Evolutionary conservation across 352 stramenopile genomes (phyloP), one percentile per base, ranked within the genome.

Genomic region (Pythium utonaiense): DNA sequence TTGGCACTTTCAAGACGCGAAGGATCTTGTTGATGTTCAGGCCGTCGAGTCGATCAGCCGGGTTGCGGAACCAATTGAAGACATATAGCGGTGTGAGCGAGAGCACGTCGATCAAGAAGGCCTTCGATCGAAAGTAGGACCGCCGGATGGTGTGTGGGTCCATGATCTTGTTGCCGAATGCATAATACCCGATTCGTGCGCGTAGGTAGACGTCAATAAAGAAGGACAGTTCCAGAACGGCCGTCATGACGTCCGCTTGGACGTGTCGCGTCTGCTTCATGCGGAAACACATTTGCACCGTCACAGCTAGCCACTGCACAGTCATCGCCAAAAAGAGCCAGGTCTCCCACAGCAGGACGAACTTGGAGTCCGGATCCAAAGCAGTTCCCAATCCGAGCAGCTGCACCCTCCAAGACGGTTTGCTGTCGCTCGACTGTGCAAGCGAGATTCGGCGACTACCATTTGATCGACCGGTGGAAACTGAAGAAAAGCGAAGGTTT

Each of bases 151-250:
- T 50, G 6, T 21, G 21, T 3, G 60, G 17, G 44, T 81, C 62
- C 67, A 81, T 75, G 30, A 84, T 67, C 41, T 84, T 86, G 71
- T 82, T 83, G 27, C 78, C 75, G 51, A 75, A 85, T 33, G 71
- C 70, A 42, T 81, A 70, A 25, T 69, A 83, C 0, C 78, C 75
- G 1, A 79, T 52, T 2, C 74, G 61, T n/a, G 58, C 67, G 9
- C 77, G 70, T 24, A 88, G 41, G 25, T 71, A 73, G 9, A 87
- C 48, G 30, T 87, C 77, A 5, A 78, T 21, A 7, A 80, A 45
- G 45, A 83, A 86, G 1, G 73, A 73, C 3, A 57, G 9, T 55
- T 86, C 76, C 6, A 86, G 56, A 28, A 76, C 47, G 2, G 77
- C 54, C 0, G 70, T 72, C 2, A 70, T 56, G 13, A 54, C 48